A percentile compares a stretch with the other conserved stretches of the same genome.
Evolutionary conservation across 257 asterid species (phyloP).

Genomic region (Ajuga chamaepitys): DNA sequence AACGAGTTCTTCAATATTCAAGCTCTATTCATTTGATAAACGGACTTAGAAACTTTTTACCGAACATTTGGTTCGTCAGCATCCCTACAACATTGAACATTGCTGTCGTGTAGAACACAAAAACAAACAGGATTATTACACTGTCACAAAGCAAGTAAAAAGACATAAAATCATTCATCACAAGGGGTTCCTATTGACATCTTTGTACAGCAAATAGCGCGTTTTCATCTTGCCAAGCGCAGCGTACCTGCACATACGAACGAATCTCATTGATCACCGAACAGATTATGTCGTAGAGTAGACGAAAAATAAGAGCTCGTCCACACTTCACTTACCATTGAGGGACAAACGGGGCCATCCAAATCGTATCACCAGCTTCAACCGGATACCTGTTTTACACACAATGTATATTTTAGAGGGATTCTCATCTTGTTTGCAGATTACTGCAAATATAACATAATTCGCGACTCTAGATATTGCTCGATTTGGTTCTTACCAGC

Average conservation of each 20-base stretch:
- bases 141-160: neutral
- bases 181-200: conserved; percentile 78
- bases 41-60: no score
- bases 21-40: no score
- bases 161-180: neutral
- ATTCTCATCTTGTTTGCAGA: no score
- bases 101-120: no score
- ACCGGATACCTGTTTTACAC: conserved; percentile 76
- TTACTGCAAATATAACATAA: neutral
- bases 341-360: conserved; percentile 99
- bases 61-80: no score
- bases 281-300: neutral
- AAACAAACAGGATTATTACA: neutral
- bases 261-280: neutral
- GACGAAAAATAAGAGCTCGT: neutral
- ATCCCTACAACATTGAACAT: no score
- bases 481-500: conserved; percentile 47
- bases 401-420: neutral
- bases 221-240: conserved; percentile 81
- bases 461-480: neutral
- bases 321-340: conserved; percentile 61
- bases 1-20: no score
- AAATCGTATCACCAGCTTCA: conserved; percentile 86
- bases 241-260: conserved; percentile 63
- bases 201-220: conserved; percentile 86